These are phyloP conservation scores for Vitis cinerea DNA, from an alignment of 164 flowering plant species.

Conservation along the genomic window DNA sequence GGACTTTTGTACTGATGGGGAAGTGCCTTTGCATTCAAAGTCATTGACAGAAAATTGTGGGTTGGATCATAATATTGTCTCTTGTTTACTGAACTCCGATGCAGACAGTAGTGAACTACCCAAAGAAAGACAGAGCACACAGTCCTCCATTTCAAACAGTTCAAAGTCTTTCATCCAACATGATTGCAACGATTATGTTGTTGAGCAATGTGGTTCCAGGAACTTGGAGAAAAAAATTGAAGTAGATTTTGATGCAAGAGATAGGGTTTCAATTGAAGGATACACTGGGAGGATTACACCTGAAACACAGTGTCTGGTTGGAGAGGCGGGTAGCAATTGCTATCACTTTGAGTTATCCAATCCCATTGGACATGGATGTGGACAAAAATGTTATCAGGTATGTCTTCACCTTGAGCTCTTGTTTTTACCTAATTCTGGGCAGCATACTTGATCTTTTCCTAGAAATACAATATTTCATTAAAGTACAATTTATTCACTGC, in stretches of 20 bases:
- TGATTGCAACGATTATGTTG: background rate
- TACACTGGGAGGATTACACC: background rate
- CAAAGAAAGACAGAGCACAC: background rate
- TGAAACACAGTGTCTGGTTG: background rate
- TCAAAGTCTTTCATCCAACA: background rate
- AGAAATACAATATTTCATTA: too few relatives aligned
- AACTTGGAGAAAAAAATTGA: background rate
- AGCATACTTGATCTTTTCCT: too few relatives aligned
- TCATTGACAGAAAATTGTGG: constrained; percentile 10
- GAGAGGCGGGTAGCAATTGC: constrained; percentile 3
- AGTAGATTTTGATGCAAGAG: constrained; percentile 1
- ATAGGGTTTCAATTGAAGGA: background rate
- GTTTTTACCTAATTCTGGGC: background rate
- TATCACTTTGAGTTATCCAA: background rate
- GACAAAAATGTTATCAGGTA: constrained; percentile 3
- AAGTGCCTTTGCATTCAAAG: constrained; percentile 8
- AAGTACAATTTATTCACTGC: background rate
- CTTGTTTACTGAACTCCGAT: constrained; percentile 7
- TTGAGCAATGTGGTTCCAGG: background rate
- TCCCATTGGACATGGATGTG: background rate
- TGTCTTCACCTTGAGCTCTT: background rate
- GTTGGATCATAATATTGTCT: constrained; percentile 7
- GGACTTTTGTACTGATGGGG: constrained; percentile 41
- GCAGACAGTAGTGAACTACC: background rate
- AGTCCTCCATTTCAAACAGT: constrained; percentile 8